Base-by-base conservation (phyloP, 257 asterid genomes). In the Scutellaria galericulata region DNA sequence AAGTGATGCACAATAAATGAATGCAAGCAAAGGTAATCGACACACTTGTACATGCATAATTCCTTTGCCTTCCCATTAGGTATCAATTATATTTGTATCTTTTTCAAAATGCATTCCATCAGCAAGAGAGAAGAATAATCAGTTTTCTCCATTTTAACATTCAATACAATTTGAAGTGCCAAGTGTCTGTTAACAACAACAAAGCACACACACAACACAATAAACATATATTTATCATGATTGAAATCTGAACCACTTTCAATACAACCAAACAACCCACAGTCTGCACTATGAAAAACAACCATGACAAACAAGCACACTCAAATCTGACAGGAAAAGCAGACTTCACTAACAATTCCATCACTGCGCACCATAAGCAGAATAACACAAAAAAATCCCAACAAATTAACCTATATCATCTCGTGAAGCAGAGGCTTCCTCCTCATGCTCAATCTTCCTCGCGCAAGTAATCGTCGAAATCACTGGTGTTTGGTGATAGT, bases 391-490 rank as follows among this genome's bases (percentile, higher is more conserved):
- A 60, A 37, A 18, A 53, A 72, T 10, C 57, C 20, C 35, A 68
- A 47, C 11, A 68, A 55, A 68, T 35, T 52, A 62, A 70, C 75
- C 61, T 61, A 35, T 50, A 72, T 50, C 67, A 68, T 80, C 48
- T 75, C 86, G 83, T 11, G 92, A 81, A 74, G 79, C 67, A 73
- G 88, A 86, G 42, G 88, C 86, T 57, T 84, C 83, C 68, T 85
- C 87, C 78, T 84, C 90, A 55, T 79, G 72, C 18, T 18, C 18
- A 18, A 18, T 84, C 83, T 66, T 85, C 87, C 78, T 84, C 90
- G 52, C 79, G 72, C 81, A 44, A 44, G 86, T 45, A 74, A 82
- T 48, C 24, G 62, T 76, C 14, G 88, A 39, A 57, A 64, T 40
- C 67, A 31, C 70, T 10, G 72, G 42, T 12, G 56, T 10, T 70